phyloP scores from a whole-genome alignment of 495 filamentous ascomycete species.

The Penicillium turbatum region DNA sequence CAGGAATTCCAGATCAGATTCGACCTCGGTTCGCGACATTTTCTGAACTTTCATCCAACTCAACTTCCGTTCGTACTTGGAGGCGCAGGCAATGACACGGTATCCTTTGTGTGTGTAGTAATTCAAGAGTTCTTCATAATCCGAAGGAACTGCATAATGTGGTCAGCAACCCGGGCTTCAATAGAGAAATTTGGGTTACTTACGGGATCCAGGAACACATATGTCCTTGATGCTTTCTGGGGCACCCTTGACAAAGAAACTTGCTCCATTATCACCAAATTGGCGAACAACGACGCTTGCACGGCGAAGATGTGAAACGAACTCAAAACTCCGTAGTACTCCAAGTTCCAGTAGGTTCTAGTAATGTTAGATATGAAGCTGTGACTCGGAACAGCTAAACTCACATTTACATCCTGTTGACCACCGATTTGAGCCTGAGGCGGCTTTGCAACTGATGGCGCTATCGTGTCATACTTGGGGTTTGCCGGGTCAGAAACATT shows the following conservation, averaged over 20 bases:
- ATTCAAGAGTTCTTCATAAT: conserved; percentile 82
- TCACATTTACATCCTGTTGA: conserved; percentile 27
- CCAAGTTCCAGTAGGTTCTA: conserved; percentile 69
- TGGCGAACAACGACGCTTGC: conserved; percentile 89
- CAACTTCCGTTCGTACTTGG: conserved; percentile 77
- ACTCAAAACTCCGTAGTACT: conserved; percentile 85
- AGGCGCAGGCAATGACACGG: conserved; percentile 95
- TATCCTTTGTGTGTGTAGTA: conserved; percentile 95
- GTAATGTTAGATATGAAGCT: background rate
- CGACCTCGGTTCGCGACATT: conserved; percentile 80
- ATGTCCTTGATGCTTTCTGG: conserved; percentile 95
- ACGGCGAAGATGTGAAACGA: conserved; percentile 90
- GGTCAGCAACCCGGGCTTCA: conserved; percentile 7
- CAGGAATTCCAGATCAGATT: conserved; percentile 76
- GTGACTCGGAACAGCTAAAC: background rate
- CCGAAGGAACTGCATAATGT: conserved; percentile 60
- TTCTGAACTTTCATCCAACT: conserved; percentile 94
- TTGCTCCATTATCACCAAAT: conserved; percentile 72
- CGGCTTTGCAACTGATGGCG: conserved; percentile 80
- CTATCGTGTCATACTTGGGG: conserved; percentile 62
- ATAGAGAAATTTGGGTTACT: conserved; percentile 30
- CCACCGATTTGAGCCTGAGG: conserved; percentile 27
- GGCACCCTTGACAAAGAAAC: conserved; percentile 92
- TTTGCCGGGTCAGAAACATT: conserved; percentile 44
- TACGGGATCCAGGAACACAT: conserved; percentile 73